Conservation (phyloP, 139 green algal species). For the Auxenochlorella pyrenoidosa region DNA sequence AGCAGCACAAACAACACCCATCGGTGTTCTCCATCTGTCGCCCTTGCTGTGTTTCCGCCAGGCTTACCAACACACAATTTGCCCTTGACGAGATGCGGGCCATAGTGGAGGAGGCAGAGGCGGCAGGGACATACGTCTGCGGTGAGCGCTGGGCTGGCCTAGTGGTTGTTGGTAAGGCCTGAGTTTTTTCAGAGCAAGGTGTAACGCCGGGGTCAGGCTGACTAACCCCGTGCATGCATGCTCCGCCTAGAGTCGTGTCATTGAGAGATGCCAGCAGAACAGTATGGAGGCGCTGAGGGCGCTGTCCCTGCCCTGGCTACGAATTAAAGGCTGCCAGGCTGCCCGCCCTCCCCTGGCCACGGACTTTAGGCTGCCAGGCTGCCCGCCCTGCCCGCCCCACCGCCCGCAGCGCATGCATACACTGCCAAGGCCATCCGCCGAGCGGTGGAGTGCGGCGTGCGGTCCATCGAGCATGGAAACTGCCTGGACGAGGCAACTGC, state of each 20-base stretch:
- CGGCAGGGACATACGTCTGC: constrained; percentile 63
- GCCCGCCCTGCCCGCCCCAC: neutral
- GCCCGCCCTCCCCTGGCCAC: neutral
- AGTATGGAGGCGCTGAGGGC: too few species aligned
- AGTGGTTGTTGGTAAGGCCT: too few species aligned
- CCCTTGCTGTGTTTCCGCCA: too few species aligned
- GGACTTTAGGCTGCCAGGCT: neutral
- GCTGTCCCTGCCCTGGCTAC: neutral
- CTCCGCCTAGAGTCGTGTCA: too few species aligned
- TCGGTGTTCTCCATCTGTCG: too few species aligned
- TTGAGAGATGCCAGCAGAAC: too few species aligned
- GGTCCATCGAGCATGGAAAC: constrained; percentile 81
- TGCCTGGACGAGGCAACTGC: constrained; percentile 47
- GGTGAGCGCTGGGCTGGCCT: neutral
- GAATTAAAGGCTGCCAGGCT: neutral
- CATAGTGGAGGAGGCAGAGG: constrained; percentile 73
- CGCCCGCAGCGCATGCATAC: constrained; percentile 69
- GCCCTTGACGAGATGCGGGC: constrained; percentile 63
- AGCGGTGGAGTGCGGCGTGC: constrained; percentile 60
- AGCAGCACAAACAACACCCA: too few species aligned
- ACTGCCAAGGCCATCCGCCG: constrained; percentile 58
- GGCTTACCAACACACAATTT: constrained; percentile 71
- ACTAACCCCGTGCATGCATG: too few species aligned
- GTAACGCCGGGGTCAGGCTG: too few species aligned
- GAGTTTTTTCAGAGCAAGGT: too few species aligned